Percentiles rank a stretch among this genome's conserved stretches.
Evolutionary conservation across 176 grass and related monocot genomes (phyloP).

Genomic region (Microstegium vimineum): DNA sequence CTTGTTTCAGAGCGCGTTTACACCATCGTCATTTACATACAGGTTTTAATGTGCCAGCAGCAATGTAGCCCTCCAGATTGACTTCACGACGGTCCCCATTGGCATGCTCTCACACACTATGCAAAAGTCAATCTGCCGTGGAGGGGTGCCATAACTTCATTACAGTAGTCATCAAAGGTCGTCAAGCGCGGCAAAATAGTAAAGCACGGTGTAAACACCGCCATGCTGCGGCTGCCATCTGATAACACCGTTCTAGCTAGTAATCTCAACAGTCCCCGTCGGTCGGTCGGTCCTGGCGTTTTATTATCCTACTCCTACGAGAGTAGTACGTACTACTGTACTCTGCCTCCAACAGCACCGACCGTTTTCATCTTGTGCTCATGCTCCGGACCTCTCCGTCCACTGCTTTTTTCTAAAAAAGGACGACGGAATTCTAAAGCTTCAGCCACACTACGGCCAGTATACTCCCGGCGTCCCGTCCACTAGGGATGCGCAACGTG

Average conservation of each 20-base stretch:
- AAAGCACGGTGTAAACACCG: not conserved
- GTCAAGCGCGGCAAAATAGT: not conserved
- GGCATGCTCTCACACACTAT: no score
- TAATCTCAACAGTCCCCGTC: not conserved
- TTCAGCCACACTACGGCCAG: not conserved
- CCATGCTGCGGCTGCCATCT: not conserved
- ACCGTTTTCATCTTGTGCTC: not conserved
- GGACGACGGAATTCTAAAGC: not conserved
- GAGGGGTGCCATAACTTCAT: not conserved
- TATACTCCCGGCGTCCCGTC: not conserved
- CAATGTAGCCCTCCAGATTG: not conserved
- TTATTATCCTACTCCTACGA: not conserved
- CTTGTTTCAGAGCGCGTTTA: not conserved
- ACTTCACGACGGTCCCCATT: not conserved
- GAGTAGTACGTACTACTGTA: not conserved
- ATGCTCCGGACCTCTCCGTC: not conserved
- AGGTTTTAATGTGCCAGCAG: not conserved
- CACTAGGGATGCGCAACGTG: not conserved
- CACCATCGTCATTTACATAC: not conserved
- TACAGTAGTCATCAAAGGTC: not conserved
- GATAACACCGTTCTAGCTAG: not conserved
- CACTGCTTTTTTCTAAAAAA: slow-evolving; percentile 6
- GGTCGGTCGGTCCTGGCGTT: not conserved
- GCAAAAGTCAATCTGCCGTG: not conserved
- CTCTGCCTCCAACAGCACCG: not conserved